Conservation (phyloP, 2,329 filamentous ascomycete species). For the Verticillium nonalfalfae region DNA sequence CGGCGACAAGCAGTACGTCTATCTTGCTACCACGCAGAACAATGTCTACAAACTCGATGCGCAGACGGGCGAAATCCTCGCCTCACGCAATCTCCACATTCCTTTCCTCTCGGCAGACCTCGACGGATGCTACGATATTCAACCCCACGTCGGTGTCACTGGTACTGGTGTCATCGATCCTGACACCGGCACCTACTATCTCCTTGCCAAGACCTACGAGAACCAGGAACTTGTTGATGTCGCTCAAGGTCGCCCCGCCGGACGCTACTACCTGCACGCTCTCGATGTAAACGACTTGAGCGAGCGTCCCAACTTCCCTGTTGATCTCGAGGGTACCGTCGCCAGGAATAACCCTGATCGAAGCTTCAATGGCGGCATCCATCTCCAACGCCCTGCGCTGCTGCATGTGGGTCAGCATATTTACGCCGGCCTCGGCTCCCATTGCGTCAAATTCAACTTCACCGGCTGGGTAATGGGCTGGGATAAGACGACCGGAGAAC, state of each 20-base stretch:
- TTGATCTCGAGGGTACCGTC: constrained; percentile 37
- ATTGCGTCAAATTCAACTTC: constrained; percentile 51
- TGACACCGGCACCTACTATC: constrained; percentile 33
- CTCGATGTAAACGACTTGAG: constrained; percentile 29
- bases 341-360: constrained; percentile 39
- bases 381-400: constrained; percentile 44
- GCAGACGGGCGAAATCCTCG: constrained; percentile 45
- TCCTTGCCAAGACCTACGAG: constrained; percentile 35
- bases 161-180: constrained; percentile 40
- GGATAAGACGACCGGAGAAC: constrained; percentile 30
- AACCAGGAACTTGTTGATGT: constrained; percentile 20
- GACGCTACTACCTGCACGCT: constrained; percentile 29
- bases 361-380: constrained; percentile 45
- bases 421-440: constrained; percentile 47
- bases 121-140: constrained; percentile 40
- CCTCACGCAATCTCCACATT: constrained; percentile 37
- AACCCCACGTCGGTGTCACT: constrained; percentile 37
- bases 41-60: constrained; percentile 51
- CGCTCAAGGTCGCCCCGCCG: constrained; percentile 24
- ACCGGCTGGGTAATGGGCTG: constrained; percentile 45
- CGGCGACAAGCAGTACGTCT: constrained; percentile 44
- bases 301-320: constrained; percentile 35
- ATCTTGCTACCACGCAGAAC: constrained; percentile 50
- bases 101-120: constrained; percentile 44
- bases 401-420: constrained; percentile 37